phyloP scores from a whole-genome alignment of 2,329 filamentous ascomycete species.

The Alternaria arbusti region DNA sequence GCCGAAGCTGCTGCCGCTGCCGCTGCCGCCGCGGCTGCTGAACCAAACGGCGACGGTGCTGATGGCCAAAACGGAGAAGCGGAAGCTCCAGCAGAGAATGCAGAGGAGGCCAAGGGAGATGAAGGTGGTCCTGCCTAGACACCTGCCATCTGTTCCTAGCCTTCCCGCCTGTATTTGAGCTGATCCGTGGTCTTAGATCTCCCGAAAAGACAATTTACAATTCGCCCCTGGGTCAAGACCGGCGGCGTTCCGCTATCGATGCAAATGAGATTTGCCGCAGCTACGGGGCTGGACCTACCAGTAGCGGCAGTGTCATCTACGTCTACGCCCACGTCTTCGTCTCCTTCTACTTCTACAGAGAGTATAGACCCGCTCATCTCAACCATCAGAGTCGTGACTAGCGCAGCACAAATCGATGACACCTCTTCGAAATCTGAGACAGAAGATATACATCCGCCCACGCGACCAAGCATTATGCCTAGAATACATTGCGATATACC shows the following conservation, averaged over 20 bases:
- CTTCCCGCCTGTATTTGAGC: constrained; percentile 22
- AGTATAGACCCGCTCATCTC: not conserved
- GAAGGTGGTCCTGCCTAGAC: constrained; percentile 47
- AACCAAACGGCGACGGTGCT: constrained; percentile 28
- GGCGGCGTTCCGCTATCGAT: constrained; percentile 25
- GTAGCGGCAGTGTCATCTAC: not conserved
- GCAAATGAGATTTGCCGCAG: constrained; percentile 15
- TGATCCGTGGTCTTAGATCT: constrained; percentile 32
- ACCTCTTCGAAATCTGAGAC: not conserved
- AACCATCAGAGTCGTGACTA: constrained; percentile 19
- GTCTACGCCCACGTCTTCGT: not conserved
- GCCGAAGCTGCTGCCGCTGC: constrained; percentile 40
- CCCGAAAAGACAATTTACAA: constrained; percentile 25
- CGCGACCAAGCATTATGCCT: not conserved
- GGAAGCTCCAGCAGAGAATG: constrained; percentile 21
- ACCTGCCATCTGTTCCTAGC: constrained; percentile 21
- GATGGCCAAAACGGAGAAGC: constrained; percentile 33
- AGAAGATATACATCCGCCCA: not conserved
- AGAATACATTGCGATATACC: not conserved
- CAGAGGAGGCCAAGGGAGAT: constrained; percentile 41
- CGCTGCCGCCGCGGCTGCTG: constrained; percentile 22
- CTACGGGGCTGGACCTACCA: constrained; percentile 6
- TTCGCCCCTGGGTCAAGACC: constrained; percentile 39
- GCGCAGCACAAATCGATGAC: not conserved
- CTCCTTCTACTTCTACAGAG: not conserved